Conservation (phyloP, 2,329 filamentous ascomycete genomes). For the Lasiodiplodia sp. region DNA sequence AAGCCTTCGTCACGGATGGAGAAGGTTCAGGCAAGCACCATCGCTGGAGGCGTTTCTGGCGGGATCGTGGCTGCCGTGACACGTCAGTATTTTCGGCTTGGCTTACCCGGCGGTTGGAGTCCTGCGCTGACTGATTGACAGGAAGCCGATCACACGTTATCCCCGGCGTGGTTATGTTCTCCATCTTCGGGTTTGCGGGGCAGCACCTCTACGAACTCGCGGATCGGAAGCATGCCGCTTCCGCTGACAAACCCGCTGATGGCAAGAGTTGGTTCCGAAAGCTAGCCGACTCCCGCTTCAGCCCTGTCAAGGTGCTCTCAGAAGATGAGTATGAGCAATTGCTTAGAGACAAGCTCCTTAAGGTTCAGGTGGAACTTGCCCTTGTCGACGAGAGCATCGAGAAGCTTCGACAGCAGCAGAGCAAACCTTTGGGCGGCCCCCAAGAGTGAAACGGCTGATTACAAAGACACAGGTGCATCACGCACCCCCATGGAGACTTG, state of each 20-base stretch:
- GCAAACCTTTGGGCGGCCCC: slow-evolving; percentile 1
- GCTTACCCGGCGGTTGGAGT: not conserved
- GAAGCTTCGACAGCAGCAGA: slow-evolving; percentile 48
- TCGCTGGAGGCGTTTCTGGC: slow-evolving; percentile 74
- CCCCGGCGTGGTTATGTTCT: slow-evolving; percentile 67
- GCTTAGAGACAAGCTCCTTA: slow-evolving; percentile 74
- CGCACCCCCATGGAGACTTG: not conserved
- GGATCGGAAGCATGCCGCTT: slow-evolving; percentile 43
- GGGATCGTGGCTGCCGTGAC: slow-evolving; percentile 51
- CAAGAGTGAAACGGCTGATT: not conserved
- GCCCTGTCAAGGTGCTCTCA: slow-evolving; percentile 72
- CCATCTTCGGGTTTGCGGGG: slow-evolving; percentile 63
- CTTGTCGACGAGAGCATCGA: slow-evolving; percentile 79
- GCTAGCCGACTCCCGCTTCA: slow-evolving; percentile 70
- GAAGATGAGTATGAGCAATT: slow-evolving; percentile 77
- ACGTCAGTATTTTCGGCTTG: slow-evolving; percentile 21
- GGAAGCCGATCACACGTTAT: slow-evolving; percentile 47
- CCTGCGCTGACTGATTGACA: slow-evolving; percentile 21
- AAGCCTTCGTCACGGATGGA: slow-evolving; percentile 55
- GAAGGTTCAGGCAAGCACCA: slow-evolving; percentile 70
- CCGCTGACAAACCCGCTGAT: slow-evolving; percentile 47
- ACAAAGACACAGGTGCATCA: not conserved
- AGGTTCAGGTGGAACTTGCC: slow-evolving; percentile 78
- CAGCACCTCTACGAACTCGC: slow-evolving; percentile 63
- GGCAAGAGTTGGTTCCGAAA: slow-evolving; percentile 54